Evolutionary conservation across 2,329 filamentous ascomycete genomes (phyloP), one percentile per base, ranked within the genome.

Genomic region (Neobulgaria alba): DNA sequence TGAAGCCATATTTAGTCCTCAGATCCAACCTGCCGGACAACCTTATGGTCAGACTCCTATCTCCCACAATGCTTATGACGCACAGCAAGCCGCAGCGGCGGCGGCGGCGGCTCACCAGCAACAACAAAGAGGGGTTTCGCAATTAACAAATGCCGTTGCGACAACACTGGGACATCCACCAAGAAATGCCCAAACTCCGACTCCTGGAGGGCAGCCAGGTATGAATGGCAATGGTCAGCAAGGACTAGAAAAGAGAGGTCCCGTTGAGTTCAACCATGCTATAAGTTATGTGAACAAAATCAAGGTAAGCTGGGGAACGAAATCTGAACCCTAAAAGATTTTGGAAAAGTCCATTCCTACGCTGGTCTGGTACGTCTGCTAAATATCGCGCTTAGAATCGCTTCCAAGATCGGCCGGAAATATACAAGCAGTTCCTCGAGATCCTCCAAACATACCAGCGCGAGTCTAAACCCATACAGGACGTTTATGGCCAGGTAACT

Each of bases 201-300:
- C 74, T n/a, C 75, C 75, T 10, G 63, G 64, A 21, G 64, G 64
- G 14, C 69, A 69, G 31, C 73, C 77, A 47, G 73, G 67, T 21
- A 60, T 82, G 42, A 85, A 82, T 54, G 78, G 77, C 46, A 72
- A 71, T 16, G 66, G 76, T 63, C 63, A 81, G 64, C 66, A 74
- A 62, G 66, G 73, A 63, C 66, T 85, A 60, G 89, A 93, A 62
- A 93, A 92, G 59, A 79, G 89, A 41, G 90, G 89, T 0, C 92
- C 92, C 1, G 92, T 98, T 14, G 92, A 98, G 59, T 98, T 98
- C 63, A 98, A 98, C 60, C 92, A 98, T 65, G 92, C 92, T 0
- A 98, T 98, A 49, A 96, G 89, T 61, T 98, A 98, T 57, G 92
- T 98, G 40, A 98, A 98, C 61, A 98, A 98, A 67, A 98, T 98